Conservation (phyloP, 2,329 filamentous ascomycete genomes). For the Blumeria graminis region DNA sequence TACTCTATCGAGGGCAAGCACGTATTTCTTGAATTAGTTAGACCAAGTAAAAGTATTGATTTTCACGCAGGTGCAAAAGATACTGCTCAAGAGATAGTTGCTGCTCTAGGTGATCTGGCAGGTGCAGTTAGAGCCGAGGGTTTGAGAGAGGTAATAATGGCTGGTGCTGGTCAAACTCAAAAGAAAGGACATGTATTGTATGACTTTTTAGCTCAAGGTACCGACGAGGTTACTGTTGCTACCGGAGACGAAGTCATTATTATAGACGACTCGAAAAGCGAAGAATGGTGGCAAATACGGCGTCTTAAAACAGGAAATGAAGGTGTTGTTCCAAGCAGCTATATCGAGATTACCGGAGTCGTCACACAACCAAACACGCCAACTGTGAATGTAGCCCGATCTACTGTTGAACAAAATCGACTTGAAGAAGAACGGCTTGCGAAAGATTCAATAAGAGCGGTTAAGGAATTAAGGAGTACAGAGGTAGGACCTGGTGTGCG, state of each 20-base stretch:
- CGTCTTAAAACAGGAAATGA: slow-evolving; percentile 79
- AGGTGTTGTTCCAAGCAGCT: slow-evolving; percentile 89
- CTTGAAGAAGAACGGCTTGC: slow-evolving; percentile 65
- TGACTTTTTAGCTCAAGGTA: slow-evolving; percentile 88
- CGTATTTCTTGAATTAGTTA: slow-evolving; percentile 79
- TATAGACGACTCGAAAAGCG: slow-evolving; percentile 72
- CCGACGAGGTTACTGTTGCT: slow-evolving; percentile 84
- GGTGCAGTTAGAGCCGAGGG: slow-evolving; percentile 67
- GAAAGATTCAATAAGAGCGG: slow-evolving; percentile 49
- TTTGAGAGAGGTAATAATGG: slow-evolving; percentile 64
- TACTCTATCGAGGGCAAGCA: slow-evolving; percentile 97
- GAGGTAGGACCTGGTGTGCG: slow-evolving; percentile 58
- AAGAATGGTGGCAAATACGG: slow-evolving; percentile 96
- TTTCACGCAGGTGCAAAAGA: slow-evolving; percentile 96
- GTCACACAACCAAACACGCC: slow-evolving; percentile 23
- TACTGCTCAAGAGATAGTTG: slow-evolving; percentile 81
- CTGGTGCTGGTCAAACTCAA: slow-evolving; percentile 42
- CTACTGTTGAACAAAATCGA: slow-evolving; percentile 51
- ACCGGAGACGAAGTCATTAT: slow-evolving; percentile 78
- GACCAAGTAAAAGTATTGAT: slow-evolving; percentile 83
- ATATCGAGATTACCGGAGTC: slow-evolving; percentile 66
- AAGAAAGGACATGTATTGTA: slow-evolving; percentile 78
- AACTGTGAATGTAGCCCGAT: slow-evolving; percentile 34
- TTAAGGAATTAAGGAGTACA: slow-evolving; percentile 30
- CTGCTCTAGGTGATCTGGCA: slow-evolving; percentile 66